Evolutionary conservation across 805 yeast genomes (phyloP).

Genomic region (Candida pseudofarinosa): DNA sequence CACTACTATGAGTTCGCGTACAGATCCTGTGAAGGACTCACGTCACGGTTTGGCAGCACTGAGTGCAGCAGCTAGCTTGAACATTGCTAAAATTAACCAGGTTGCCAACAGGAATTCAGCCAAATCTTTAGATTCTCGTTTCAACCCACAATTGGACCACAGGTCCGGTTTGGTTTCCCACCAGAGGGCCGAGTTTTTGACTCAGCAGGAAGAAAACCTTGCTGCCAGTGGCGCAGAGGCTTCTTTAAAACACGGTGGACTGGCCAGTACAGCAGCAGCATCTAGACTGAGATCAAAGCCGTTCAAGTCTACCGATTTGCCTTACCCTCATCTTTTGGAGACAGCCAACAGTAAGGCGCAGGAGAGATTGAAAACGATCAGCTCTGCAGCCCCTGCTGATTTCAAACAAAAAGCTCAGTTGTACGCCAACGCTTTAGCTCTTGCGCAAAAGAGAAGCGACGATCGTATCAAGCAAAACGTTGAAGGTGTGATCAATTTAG

Average conservation of each 20-base stretch:
- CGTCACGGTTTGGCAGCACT: conserved; percentile 35
- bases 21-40: conserved; percentile 35
- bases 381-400: conserved; percentile 21
- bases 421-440: conserved; percentile 69
- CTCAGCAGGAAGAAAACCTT: conserved; percentile 39
- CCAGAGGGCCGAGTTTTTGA: conserved; percentile 27
- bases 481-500: conserved; percentile 61
- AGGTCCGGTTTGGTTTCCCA: conserved; percentile 32
- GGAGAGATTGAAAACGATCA: conserved; percentile 31
- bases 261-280: conserved; percentile 22
- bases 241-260: conserved; percentile 39
- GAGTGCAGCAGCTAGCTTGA: conserved; percentile 17
- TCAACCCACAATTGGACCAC: conserved; percentile 39
- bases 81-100: conserved; percentile 31
- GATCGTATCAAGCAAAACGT: conserved; percentile 50
- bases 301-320: conserved; percentile 40
- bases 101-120: conserved; percentile 38
- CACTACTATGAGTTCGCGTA: conserved; percentile 42
- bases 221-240: conserved; percentile 61
- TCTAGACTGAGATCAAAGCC: conserved; percentile 26
- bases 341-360: conserved; percentile 48
- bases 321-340: conserved; percentile 44
- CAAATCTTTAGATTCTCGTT: conserved; percentile 35
- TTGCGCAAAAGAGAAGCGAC: conserved; percentile 67
- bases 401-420: conserved; percentile 46